Percentiles rank a stretch among this genome's conserved stretches.
These are phyloP conservation scores for Macadamia tetraphylla DNA, from an alignment of 164 flowering plant species.

Conservation along the genomic window DNA sequence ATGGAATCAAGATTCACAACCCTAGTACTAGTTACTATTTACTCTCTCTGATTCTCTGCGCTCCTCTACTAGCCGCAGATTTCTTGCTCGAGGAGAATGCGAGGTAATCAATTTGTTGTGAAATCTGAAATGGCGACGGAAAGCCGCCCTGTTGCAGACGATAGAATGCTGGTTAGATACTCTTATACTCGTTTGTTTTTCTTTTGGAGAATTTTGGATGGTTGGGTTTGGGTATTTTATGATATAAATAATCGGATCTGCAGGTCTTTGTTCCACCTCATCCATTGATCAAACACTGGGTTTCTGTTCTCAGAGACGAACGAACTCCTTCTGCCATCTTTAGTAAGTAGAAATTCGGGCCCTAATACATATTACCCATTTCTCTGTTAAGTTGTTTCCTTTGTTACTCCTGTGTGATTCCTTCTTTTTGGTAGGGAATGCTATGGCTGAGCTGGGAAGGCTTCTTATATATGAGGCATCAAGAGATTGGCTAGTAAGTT, in stretches of 20 bases:
- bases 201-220: neutral
- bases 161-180: slow-evolving; percentile 48
- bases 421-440: slow-evolving; percentile 48
- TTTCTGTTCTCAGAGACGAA: slow-evolving; percentile 85
- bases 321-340: slow-evolving; percentile 86
- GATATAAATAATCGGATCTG: neutral
- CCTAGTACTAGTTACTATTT: too few species aligned
- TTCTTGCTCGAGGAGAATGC: slow-evolving; percentile 12
- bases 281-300: slow-evolving; percentile 95
- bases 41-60: neutral
- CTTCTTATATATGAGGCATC: slow-evolving; percentile 94
- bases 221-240: neutral
- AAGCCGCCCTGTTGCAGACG: slow-evolving; percentile 24
- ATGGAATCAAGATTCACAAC: too few species aligned
- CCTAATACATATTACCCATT: too few species aligned
- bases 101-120: slow-evolving; percentile 17
- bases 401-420: neutral
- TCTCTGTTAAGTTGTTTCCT: neutral
- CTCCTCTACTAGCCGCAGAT: neutral
- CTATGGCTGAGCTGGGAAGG: slow-evolving; percentile 96
- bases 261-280: slow-evolving; percentile 97
- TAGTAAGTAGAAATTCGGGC: slow-evolving; percentile 36
- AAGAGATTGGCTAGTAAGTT: slow-evolving; percentile 91
- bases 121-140: slow-evolving; percentile 38
- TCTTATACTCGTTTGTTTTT: neutral